These are phyloP conservation scores for Globisporangium takayamanum DNA, from an alignment of 352 stramenopile genomes.

Conservation along the genomic window DNA sequence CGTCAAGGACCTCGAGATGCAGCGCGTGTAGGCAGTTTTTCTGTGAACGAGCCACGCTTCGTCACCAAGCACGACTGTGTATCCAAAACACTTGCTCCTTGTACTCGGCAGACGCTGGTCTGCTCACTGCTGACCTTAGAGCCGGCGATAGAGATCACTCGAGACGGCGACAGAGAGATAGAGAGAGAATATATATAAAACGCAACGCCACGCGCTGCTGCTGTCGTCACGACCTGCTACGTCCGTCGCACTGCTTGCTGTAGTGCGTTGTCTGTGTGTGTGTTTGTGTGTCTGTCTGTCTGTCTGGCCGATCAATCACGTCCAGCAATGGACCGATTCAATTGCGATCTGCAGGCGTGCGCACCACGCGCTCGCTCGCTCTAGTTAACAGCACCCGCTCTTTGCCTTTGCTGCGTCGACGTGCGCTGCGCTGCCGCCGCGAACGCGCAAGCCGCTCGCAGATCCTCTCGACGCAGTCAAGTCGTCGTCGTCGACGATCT, in stretches of 20 bases:
- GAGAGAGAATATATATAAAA: constrained; percentile 1
- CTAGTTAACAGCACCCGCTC: constrained; percentile 44
- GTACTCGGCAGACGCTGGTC: no score
- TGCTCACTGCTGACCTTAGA: no score
- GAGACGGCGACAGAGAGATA: background rate
- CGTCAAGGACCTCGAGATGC: constrained; percentile 3
- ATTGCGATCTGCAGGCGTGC: background rate
- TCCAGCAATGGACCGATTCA: background rate
- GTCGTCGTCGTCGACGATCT: constrained; percentile 60
- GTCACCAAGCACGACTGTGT: no score
- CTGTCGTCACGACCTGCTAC: background rate
- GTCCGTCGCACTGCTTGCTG: no score
- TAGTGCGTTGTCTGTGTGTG: no score
- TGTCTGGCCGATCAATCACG: background rate
- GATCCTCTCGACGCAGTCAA: constrained; percentile 17
- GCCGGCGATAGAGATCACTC: no score
- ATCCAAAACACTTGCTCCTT: no score
- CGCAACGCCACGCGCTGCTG: background rate
- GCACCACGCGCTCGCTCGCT: background rate
- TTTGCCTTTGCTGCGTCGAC: constrained; percentile 50
- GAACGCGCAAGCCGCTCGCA: constrained; percentile 36
- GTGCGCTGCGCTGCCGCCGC: constrained; percentile 28
- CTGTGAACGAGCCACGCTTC: no score
- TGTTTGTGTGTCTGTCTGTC: background rate
- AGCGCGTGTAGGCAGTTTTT: constrained; percentile 2